phyloP scores from a whole-genome alignment of 2,329 filamentous ascomycete species.

The Botryotinia narcissicola region DNA sequence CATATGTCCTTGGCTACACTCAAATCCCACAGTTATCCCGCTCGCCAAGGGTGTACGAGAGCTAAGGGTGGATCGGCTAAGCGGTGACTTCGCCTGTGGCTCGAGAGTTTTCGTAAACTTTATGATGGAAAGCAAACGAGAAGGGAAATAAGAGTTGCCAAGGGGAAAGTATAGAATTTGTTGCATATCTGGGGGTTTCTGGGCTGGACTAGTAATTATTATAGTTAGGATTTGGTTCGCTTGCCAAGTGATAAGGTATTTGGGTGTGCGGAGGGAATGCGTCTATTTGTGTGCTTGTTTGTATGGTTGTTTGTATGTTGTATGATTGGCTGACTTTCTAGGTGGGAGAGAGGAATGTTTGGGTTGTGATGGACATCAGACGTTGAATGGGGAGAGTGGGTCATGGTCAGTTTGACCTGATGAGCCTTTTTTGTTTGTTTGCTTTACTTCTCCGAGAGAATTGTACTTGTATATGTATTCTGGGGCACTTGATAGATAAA shows the following conservation, averaged over 20 bases:
- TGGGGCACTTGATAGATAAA: background rate
- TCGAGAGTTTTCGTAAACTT: background rate
- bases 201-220: background rate
- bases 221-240: background rate
- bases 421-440: background rate
- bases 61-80: background rate
- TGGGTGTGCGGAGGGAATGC: no score
- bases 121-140: background rate
- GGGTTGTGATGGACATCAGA: background rate
- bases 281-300: background rate
- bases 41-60: background rate
- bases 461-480: no score
- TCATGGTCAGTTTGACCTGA: background rate
- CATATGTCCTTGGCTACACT: background rate
- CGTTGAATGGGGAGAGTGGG: background rate
- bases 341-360: background rate
- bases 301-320: background rate
- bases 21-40: background rate
- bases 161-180: background rate
- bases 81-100: background rate
- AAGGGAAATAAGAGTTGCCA: background rate
- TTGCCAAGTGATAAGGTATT: background rate
- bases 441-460: background rate
- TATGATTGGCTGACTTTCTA: background rate
- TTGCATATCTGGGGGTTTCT: background rate